Base-by-base conservation (phyloP, 345 rosid genomes). In the Eucalyptus tenuipes region DNA sequence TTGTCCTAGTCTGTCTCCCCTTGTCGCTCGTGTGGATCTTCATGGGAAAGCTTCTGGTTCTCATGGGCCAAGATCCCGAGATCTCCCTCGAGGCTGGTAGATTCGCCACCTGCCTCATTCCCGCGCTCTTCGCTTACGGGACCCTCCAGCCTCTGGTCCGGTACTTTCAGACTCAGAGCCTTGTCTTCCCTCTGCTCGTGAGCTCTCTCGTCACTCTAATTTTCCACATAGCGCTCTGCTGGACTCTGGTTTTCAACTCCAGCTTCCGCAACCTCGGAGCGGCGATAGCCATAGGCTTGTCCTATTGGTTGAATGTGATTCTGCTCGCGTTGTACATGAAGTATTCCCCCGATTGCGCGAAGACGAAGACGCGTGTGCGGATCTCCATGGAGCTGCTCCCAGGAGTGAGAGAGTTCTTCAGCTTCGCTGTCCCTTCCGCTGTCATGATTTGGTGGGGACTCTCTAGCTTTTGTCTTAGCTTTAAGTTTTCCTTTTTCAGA, bases 341-440 rank as follows among this genome's bases (percentile, higher is more conserved):
- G 71, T 90, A n/a, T 89, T 94, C 95, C 61, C 79, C 92, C 25
- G 31, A 90, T 4, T 94, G 92, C 88, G 91, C 87, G 12, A 91
- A 91, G 75, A 92, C 93, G 13, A 90, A 92, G 31, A 91, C 89
- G 33, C 84, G 27, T 40, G 84, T 75, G 47, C 82, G 87, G 7
- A 31, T 91, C 42, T 91, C 93, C 29, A 59, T 50, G 80, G 93
- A 94, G 86, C 8, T 91, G 64, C 88, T 94, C 61, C 89, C 31
- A 20, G 91, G 93, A 31, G 88, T 87, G 13, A 85, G 91, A 71
- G 90, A 91, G 89, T 92, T 94, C 85, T 92, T 93, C 55, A 87
- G 91, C 80, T 87, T 92, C 42, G 95, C 94, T 29, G 86, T 93
- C 44, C 94, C 94, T 82, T 94, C 95, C 71, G 91, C 95, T 40